phyloP scores from a whole-genome alignment of 306 rosid genomes.

The Pterocarpus macrocarpus region DNA sequence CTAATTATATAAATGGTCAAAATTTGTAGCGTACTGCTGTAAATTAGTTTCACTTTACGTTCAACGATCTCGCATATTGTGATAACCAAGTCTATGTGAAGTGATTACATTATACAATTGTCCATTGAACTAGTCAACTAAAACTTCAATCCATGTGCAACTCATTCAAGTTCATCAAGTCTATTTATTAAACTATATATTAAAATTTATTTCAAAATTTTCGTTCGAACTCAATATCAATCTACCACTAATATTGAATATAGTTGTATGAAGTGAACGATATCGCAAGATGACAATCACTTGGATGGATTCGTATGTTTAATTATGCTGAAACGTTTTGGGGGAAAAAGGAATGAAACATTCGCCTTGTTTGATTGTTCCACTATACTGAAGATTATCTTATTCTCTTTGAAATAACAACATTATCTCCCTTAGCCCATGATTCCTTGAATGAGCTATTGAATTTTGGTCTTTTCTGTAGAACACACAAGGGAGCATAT shows the following conservation, averaged over 20 bases:
- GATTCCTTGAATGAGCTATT: not conserved
- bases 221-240: too few species aligned
- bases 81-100: too few species aligned
- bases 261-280: constrained; percentile 7
- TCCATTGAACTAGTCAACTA: too few species aligned
- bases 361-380: constrained; percentile 13
- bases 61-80: too few species aligned
- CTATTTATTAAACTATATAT: too few species aligned
- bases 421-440: constrained; percentile 26
- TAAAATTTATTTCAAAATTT: too few species aligned
- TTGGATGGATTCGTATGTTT: not conserved
- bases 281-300: constrained; percentile 18
- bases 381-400: constrained; percentile 23
- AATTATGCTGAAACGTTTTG: not conserved
- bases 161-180: too few species aligned
- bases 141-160: too few species aligned
- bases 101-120: too few species aligned
- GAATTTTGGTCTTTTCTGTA: constrained; percentile 4
- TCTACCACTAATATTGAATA: not conserved
- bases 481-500: constrained; percentile 27
- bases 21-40: too few species aligned
- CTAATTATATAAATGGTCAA: too few species aligned
- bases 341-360: not conserved
- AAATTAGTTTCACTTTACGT: too few species aligned
- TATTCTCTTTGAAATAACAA: constrained; percentile 29